These are phyloP conservation scores for Allium sativum DNA, from an alignment of 106 monocot genomes.

Conservation along the genomic window DNA sequence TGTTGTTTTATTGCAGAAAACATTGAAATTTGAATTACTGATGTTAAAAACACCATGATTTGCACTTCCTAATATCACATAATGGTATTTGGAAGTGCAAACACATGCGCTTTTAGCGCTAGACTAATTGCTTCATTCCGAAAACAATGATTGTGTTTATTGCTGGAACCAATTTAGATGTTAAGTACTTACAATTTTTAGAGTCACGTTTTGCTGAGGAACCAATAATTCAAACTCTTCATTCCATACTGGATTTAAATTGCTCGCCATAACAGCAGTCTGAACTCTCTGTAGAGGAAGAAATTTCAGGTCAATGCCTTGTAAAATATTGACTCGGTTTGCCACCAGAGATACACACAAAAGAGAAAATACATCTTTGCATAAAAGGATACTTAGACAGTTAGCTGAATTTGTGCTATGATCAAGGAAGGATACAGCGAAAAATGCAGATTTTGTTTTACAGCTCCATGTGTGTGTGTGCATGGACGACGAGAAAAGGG, in stretches of 20 bases:
- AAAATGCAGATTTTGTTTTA: background rate
- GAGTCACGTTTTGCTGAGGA: conserved; percentile 39
- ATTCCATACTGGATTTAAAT: conserved; percentile 78
- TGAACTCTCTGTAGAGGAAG: conserved; percentile 32
- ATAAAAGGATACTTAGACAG: too few species aligned
- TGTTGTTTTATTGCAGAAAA: too few species aligned
- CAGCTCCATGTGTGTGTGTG: too few species aligned
- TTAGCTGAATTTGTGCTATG: background rate
- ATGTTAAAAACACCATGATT: too few species aligned
- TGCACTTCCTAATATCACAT: too few species aligned
- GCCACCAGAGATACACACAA: background rate
- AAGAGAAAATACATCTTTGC: too few species aligned
- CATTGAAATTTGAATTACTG: background rate
- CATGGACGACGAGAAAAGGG: too few species aligned
- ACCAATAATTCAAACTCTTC: conserved; percentile 51
- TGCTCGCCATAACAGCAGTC: conserved; percentile 48
- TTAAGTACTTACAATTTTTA: conserved; percentile 45
- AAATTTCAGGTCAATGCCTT: background rate
- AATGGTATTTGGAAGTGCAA: too few species aligned
- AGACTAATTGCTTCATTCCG: too few species aligned
- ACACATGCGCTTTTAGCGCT: too few species aligned
- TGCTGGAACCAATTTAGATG: background rate
- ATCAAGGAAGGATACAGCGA: background rate
- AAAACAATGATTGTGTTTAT: background rate
- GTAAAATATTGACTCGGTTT: background rate